These are phyloP conservation scores for Sarocladiaceae sp. DNA, from an alignment of 2,329 filamentous ascomycete genomes.

Conservation along the genomic window DNA sequence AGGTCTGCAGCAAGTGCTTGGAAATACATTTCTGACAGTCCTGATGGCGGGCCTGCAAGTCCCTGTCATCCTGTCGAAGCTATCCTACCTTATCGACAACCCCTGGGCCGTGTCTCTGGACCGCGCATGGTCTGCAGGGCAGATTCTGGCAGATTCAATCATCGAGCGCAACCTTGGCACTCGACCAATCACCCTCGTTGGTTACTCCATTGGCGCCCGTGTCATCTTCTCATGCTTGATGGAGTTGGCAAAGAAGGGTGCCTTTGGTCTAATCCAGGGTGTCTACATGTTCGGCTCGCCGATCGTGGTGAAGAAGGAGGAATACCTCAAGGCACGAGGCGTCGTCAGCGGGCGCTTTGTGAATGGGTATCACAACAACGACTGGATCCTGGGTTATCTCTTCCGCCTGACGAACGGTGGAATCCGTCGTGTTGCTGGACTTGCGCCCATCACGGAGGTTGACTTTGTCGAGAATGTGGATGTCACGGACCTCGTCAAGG, in stretches of 20 bases:
- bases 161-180: constrained; percentile 88
- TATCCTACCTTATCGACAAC: constrained; percentile 95
- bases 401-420: constrained; percentile 93
- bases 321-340: constrained; percentile 74
- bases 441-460: constrained; percentile 69
- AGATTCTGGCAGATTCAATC: constrained; percentile 90
- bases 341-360: constrained; percentile 89
- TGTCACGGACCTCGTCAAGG: constrained; percentile 76
- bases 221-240: constrained; percentile 89
- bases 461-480: constrained; percentile 84
- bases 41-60: constrained; percentile 90
- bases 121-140: constrained; percentile 77
- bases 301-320: constrained; percentile 84
- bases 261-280: constrained; percentile 84
- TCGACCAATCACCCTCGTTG: constrained; percentile 84
- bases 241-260: constrained; percentile 78
- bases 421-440: constrained; percentile 79
- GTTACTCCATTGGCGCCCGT: constrained; percentile 86
- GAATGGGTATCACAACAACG: constrained; percentile 88
- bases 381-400: constrained; percentile 95
- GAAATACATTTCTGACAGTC: constrained; percentile 77
- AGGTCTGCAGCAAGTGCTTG: constrained; percentile 90
- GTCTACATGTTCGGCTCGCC: constrained; percentile 93
- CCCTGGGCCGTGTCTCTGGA: constrained; percentile 97
- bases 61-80: constrained; percentile 87